Base-by-base conservation (phyloP, 345 rosid genomes). In the Hypericum perforatum region DNA sequence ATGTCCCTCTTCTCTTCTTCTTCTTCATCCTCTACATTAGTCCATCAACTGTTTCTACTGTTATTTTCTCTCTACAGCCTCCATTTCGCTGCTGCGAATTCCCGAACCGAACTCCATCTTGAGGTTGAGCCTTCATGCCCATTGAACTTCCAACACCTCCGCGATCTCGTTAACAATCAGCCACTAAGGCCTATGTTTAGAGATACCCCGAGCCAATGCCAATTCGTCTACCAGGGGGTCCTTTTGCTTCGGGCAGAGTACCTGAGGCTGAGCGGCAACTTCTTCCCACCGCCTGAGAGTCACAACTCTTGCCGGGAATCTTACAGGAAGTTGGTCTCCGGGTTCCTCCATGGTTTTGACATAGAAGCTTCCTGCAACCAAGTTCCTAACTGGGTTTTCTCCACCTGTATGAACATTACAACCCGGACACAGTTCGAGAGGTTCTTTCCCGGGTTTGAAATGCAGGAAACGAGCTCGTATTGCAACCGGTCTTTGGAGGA, bases 231-330 rank as follows among this genome's bases (percentile, higher is more conserved):
- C 15, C 58, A 60, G 42, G 68, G 65, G 8, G n/a, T 73, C 48
- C 66, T 47, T 7, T 37, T 70, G 43, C 59, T 73, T 40, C 71
- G 66, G 1, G 62, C 81, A 0, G 71, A 61, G 52, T 72, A 73
- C 58, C 71, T 76, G 2, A 37, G 53, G 11, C 42, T 11, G 6
- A 52, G 11, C 7, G 70, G 65, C 0, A 56, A 9, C 63, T 76
- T 76, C 37, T 56, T 58, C 22, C 76, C 78, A 5, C 72, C 78
- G 37, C 46, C 43, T 2, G 49, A 47, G 9, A 43, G 63, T 42
- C 38, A 58, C 5, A 46, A 54, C 49, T 53, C 56, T 0, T 76
- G 81, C 5, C 64, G 71, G 71, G 52, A 64, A n/a, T 50, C 62
- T 0, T 73, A 59, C 45, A 11, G 55, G 53, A n/a, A 7, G 9